These are phyloP conservation scores for Penicillium italicum DNA, from an alignment of 2,329 filamentous ascomycete species.

Conservation along the genomic window DNA sequence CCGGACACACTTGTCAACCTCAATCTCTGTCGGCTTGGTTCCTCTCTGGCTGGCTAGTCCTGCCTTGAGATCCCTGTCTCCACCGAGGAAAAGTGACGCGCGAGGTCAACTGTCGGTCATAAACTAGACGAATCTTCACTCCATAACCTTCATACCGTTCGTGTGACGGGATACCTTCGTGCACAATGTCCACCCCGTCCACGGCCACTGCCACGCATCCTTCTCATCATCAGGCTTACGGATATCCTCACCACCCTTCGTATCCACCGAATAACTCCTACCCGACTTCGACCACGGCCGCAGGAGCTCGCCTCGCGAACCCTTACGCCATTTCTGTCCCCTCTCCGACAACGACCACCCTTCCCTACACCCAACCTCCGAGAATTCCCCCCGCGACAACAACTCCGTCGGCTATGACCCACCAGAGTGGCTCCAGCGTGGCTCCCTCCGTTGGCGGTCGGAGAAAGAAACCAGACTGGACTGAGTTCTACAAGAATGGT, in stretches of 20 bases:
- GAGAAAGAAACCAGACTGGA: slow-evolving; percentile 68
- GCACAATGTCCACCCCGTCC: slow-evolving; percentile 74
- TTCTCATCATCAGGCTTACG: slow-evolving; percentile 63
- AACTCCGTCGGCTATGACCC: slow-evolving; percentile 34
- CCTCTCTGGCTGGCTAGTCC: slow-evolving; percentile 1
- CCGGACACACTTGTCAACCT: slow-evolving; percentile 7
- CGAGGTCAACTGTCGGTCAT: slow-evolving; percentile 11
- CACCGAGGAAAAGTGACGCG: not conserved
- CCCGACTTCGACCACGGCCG: slow-evolving; percentile 45
- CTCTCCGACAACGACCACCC: slow-evolving; percentile 31
- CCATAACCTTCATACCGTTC: slow-evolving; percentile 20
- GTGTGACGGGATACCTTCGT: slow-evolving; percentile 28
- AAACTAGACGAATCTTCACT: slow-evolving; percentile 14
- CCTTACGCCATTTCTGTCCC: slow-evolving; percentile 43
- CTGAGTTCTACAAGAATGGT: slow-evolving; percentile 76
- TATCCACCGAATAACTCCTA: slow-evolving; percentile 55
- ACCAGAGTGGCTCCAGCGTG: slow-evolving; percentile 38
- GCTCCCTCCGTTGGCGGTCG: slow-evolving; percentile 39
- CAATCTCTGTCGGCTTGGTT: slow-evolving; percentile 2
- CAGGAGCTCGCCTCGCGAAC: slow-evolving; percentile 42
- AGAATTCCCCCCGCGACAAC: slow-evolving; percentile 39
- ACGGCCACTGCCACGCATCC: slow-evolving; percentile 70
- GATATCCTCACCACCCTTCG: slow-evolving; percentile 54
- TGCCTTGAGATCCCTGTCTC: not conserved
- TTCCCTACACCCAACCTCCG: slow-evolving; percentile 34